Conservation (phyloP, 1,284 basidiomycete genomes). For the Pascua sp. region DNA sequence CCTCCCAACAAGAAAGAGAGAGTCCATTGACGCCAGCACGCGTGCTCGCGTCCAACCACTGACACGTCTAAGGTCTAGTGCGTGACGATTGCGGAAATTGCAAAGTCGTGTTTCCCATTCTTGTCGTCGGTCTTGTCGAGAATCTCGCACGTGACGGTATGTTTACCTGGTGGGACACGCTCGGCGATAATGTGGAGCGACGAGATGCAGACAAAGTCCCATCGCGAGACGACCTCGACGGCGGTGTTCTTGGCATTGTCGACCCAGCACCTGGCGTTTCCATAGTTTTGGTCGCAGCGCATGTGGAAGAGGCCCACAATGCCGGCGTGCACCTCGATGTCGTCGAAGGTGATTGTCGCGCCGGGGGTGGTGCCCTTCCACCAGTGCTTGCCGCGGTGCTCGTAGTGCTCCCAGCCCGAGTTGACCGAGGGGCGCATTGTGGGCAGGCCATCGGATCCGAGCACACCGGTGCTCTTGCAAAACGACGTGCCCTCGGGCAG, state of each 20-base stretch:
- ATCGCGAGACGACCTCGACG: neutral
- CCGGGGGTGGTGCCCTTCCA: slow-evolving; percentile 1
- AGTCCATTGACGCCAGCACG: no score
- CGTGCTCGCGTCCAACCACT: no score
- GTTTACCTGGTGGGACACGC: neutral
- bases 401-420: neutral
- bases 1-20: no score
- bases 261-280: slow-evolving; percentile 13
- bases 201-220: slow-evolving; percentile 1
- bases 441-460: neutral
- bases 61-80: no score
- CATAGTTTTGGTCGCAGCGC: slow-evolving; percentile 2
- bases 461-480: neutral
- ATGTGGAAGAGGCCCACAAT: slow-evolving; percentile 3
- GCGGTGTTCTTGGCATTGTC: slow-evolving; percentile 4
- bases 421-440: neutral
- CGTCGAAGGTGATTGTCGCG: slow-evolving; percentile 3
- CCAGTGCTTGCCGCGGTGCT: slow-evolving; percentile 4
- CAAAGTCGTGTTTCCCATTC: neutral
- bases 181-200: neutral
- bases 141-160: slow-evolving; percentile 5
- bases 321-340: slow-evolving; percentile 6
- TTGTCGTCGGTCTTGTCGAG: slow-evolving; percentile 1
- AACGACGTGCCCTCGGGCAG: neutral
- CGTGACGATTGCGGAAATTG: no score